Base-by-base conservation (phyloP, 1,284 basidiomycete species). In the Ganoderma boninense region DNA sequence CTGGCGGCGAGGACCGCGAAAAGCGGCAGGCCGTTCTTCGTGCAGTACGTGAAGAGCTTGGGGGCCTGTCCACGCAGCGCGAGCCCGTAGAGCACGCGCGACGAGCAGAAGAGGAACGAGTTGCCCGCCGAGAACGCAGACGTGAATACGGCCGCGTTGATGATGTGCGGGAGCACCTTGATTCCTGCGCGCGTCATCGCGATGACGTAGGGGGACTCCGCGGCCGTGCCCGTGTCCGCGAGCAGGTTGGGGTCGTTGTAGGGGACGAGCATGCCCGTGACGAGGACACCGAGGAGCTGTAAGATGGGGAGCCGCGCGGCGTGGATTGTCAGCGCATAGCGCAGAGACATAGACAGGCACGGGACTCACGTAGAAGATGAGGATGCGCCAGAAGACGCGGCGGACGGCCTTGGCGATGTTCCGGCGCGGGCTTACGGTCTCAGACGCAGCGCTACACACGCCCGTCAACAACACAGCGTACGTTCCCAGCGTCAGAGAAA, bases 51-150 rank as follows among this genome's bases (percentile, higher is more conserved):
- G 74, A 94, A 84, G 73, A 90, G 79, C 70, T 78, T 84, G 0
- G 92, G 92, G 2, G 92, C 91, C 79, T 95, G 93, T 2, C 92
- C 90, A 67, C 93, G 90, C 62, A 95, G 83, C 0, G 94, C 88
- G 42, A 97, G 85, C 56, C 94, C 95, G 78, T 96, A 96, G 23
- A 97, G 84, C 32, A 95, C 91, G 77, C 96, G 92, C 13, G 93
- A 95, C 0, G 93, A 85, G 69, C 91, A 90, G 85, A 94, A 97
- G 54, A 97, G 79, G 84, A 88, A 92, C 40, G 90, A 92, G 82
- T 94, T 96, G 56, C 90, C 92, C 4, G 96, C 93, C 10, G 93
- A 95, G 86, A 96, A 95, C 2, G 95, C 95, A 64, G 86, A 90
- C 32, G 88, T 88, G 80, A 91, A 90, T 77, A 91, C 84, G 62